A percentile compares a stretch with the other conserved stretches of the same genome.
phyloP scores from a whole-genome alignment of 768 basidiomycete genomes.

The Pisolithus sp. region DNA sequence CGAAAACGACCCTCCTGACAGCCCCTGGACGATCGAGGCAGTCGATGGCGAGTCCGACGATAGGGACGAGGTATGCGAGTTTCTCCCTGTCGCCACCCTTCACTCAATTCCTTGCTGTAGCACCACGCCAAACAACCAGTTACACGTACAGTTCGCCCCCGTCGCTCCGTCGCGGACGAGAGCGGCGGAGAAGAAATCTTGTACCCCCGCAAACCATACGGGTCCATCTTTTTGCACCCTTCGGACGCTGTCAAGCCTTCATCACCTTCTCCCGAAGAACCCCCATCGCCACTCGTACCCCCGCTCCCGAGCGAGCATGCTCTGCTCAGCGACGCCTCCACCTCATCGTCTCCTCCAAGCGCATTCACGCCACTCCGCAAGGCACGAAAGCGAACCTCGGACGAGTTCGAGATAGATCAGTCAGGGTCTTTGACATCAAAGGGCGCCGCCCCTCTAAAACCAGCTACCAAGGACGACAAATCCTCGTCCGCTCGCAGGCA shows the following conservation, averaged over 20 bases:
- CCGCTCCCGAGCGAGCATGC: constrained; percentile 28
- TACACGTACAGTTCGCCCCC: constrained; percentile 46
- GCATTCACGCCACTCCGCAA: constrained; percentile 52
- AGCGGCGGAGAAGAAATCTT: constrained; percentile 89
- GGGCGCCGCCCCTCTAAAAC: constrained; percentile 25
- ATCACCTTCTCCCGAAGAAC: constrained; percentile 20
- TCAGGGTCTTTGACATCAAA: constrained; percentile 55
- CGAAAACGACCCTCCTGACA: constrained; percentile 59
- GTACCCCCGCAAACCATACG: constrained; percentile 62
- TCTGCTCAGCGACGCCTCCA: constrained; percentile 22
- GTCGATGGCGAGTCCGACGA: constrained; percentile 75
- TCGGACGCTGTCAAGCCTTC: constrained; percentile 27
- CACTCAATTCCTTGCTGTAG: constrained; percentile 23
- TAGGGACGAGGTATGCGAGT: constrained; percentile 48
- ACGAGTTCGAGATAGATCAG: constrained; percentile 78
- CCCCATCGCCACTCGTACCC: constrained; percentile 22
- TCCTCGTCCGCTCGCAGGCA: constrained; percentile 51
- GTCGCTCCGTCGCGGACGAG: constrained; percentile 70
- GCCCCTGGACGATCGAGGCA: constrained; percentile 86
- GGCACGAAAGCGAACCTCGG: constrained; percentile 71
- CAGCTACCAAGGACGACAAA: constrained; percentile 43
- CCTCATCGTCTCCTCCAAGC: constrained; percentile 52
- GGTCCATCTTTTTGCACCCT: constrained; percentile 24
- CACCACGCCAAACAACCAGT: constrained; percentile 36
- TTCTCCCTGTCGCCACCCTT: background rate